These are phyloP conservation scores for Rhizomucor miehei DNA, from an alignment of 371 early-diverging fungal genomes.

Conservation along the genomic window DNA sequence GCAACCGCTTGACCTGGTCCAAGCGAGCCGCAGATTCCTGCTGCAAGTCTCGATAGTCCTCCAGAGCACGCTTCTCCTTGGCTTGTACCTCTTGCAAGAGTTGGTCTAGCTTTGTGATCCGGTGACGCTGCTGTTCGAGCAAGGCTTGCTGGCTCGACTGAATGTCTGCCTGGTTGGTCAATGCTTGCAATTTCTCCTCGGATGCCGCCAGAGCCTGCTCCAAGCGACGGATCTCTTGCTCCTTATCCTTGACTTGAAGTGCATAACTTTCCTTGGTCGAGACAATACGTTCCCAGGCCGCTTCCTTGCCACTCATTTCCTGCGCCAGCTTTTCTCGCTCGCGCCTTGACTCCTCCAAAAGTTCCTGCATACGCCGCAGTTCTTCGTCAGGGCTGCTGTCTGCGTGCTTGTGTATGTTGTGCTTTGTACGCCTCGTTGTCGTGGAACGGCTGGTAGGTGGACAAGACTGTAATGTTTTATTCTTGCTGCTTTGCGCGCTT, in stretches of 20 bases:
- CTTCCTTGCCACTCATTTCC: slow-evolving; percentile 32
- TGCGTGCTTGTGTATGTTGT: not conserved
- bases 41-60: slow-evolving; percentile 8
- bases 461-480: not conserved
- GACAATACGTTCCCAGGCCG: slow-evolving; percentile 34
- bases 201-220: slow-evolving; percentile 12
- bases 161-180: not conserved
- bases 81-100: slow-evolving; percentile 16
- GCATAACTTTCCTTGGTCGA: slow-evolving; percentile 43
- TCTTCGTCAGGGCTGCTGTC: slow-evolving; percentile 1
- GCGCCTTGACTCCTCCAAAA: slow-evolving; percentile 20
- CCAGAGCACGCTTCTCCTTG: slow-evolving; percentile 3
- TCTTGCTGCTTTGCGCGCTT: not conserved
- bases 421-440: slow-evolving; percentile 10
- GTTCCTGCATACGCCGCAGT: slow-evolving; percentile 12
- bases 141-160: slow-evolving; percentile 7
- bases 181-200: slow-evolving; percentile 5
- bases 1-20: slow-evolving; percentile 22
- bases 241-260: slow-evolving; percentile 30
- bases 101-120: slow-evolving; percentile 27
- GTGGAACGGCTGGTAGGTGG: slow-evolving; percentile 8
- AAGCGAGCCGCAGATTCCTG: slow-evolving; percentile 25
- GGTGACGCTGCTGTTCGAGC: slow-evolving; percentile 28
- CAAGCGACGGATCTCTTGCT: slow-evolving; percentile 21
- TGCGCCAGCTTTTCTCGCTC: slow-evolving; percentile 23